These are phyloP conservation scores for Geranium incanum DNA, from an alignment of 441 rosid genomes.

Conservation along the genomic window DNA sequence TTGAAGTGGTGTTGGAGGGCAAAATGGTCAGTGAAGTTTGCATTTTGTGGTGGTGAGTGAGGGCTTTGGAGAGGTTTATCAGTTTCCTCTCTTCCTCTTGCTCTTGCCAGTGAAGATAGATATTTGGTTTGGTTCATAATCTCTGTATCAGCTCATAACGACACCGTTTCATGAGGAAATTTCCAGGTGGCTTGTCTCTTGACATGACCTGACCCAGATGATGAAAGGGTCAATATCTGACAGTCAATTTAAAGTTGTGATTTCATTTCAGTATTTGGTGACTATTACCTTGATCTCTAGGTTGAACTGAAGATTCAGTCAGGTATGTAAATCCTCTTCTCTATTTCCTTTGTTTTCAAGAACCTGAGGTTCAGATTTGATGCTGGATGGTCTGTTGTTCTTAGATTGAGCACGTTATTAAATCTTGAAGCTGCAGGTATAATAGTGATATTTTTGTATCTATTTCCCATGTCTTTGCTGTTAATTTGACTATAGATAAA, in stretches of 20 bases:
- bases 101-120: not conserved
- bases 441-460: too few species aligned
- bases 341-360: not conserved
- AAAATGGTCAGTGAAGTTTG: slow-evolving; percentile 31
- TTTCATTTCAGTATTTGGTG: not conserved
- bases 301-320: not conserved
- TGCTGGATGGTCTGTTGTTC: not conserved
- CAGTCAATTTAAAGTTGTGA: not conserved
- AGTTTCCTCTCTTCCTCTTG: not conserved
- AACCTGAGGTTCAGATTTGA: not conserved
- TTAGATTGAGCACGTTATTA: not conserved
- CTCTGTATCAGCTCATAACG: not conserved
- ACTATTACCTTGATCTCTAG: not conserved
- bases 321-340: not conserved
- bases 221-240: not conserved
- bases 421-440: not conserved
- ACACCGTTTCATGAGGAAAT: not conserved
- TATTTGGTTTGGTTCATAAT: not conserved
- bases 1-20: slow-evolving; percentile 31
- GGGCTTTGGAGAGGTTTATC: slow-evolving; percentile 40
- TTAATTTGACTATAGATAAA: too few species aligned
- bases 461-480: not conserved
- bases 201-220: not conserved
- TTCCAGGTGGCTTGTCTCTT: not conserved
- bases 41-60: slow-evolving; percentile 27